Base-by-base conservation (phyloP, 345 rosid genomes). In the Atalantia buxifolia region DNA sequence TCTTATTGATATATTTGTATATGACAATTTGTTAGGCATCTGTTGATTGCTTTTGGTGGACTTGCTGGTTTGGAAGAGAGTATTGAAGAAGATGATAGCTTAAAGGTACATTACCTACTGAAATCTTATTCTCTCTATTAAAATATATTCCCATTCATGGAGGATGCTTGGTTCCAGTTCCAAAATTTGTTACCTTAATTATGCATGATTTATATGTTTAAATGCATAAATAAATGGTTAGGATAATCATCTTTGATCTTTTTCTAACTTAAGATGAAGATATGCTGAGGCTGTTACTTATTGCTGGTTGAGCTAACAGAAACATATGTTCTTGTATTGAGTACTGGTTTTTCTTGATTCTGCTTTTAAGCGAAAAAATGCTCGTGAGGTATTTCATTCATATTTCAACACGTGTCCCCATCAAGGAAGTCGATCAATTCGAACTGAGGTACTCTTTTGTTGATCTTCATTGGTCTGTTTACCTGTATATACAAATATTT, bases 351-450 rank as follows among this genome's bases (percentile, higher is more conserved):
- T 64, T 70, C 66, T 33, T 62, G 16, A 14, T 76, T 35, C 56
- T 77, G 69, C 57, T 35, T 64, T 61, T 77, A 93, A 97, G 95
- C 62, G 88, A 42, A 92, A 88, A 89, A 78, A 82, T 75, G 94
- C 85, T 24, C 78, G 81, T 3, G 86, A 89, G 12, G 82, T 90
- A 53, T 94, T 94, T 84, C 42, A 90, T 81, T 66, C 84, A 74
- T 94, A 94, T 82, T 85, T 94, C 87, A 94, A 94, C 83, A 90
- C 95, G 0, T 94, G 98, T 77, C 95, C 98, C 14, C 87, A 85
- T 83, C 98, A 93, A 89, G 98, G 98, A 82, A 94, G 98, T 86
- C 86, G 98, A 79, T 93, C 97, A 28, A 94, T 94, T 72, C 91
- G 98, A 71, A 86, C 97, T 13, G 97, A 94, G 98, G 98, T 92